Evolutionary conservation across 495 filamentous ascomycete genomes (phyloP), one percentile per base, ranked within the genome.

Genomic region (Letharia columbiana): DNA sequence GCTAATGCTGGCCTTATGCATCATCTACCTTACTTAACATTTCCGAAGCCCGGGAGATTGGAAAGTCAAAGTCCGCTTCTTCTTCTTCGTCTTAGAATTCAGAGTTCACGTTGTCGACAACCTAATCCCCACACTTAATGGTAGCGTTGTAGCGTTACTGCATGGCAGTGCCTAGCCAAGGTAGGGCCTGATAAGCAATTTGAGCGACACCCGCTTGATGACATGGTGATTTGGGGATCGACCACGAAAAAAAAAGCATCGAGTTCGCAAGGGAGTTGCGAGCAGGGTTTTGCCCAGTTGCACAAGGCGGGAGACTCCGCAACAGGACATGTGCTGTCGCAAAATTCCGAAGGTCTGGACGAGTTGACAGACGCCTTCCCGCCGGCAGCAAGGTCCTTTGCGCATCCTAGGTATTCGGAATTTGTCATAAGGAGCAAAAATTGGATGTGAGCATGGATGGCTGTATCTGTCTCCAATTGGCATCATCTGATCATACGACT

Each of bases 121-220:
- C 47, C 47, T 64, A 64, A 57, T 57, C 50, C 62, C 62, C 50
- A 64, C 62, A 42, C 62, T 64, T 58, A 35, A 37, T n/a, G 50
- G 31, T 56, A 57, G 23, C 39, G 31, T n/a, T 42, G 28, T 56
- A 57, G 23, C 39, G 31, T n/a, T 42, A 37, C 20, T 50, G 28
- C 56, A 45, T 28, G 52, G 39, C 41, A 4, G 33, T 44, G 39
- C n/a, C 12, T 64, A 37, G 28, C 52, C 17, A 15, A 58, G 40
- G 33, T 35, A 17, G 23, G 44, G 20, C n/a, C 6, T 41, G 50
- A 44, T 44, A 64, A 49, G 60, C 60, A 31, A 40, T 18, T 20
- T 40, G 28, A n/a, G 13, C 2, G 45, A 54, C 40, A 64, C 23
- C 11, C 41, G 40, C 52, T 64, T 44, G 62, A 33, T 56, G 62